Evolutionary conservation across 345 rosid species (phyloP).

Genomic region (Laguncularia racemosa): DNA sequence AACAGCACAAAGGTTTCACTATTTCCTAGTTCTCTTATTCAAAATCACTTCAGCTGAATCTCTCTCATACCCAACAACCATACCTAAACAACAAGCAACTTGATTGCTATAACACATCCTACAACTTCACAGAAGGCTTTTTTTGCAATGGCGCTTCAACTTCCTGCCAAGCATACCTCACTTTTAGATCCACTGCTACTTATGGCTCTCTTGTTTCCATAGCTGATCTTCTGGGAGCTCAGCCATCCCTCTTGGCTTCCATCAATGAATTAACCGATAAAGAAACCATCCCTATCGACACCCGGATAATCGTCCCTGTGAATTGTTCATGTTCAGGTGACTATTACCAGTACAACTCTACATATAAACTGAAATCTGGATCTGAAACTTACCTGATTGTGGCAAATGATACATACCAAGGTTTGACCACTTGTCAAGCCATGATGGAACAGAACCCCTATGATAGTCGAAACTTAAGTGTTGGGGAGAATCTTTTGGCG

Average conservation of each 20-base stretch:
- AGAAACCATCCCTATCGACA: slow-evolving; percentile 20
- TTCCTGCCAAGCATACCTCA: slow-evolving; percentile 64
- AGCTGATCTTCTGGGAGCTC: slow-evolving; percentile 29
- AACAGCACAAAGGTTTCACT: not conserved
- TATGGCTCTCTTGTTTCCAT: slow-evolving; percentile 36
- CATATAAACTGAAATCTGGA: slow-evolving; percentile 18
- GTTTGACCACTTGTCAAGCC: slow-evolving; percentile 86
- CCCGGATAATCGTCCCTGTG: slow-evolving; percentile 43
- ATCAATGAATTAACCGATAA: slow-evolving; percentile 42
- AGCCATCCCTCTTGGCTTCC: slow-evolving; percentile 35
- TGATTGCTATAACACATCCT: slow-evolving; percentile 15
- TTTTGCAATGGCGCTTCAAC: slow-evolving; percentile 33
- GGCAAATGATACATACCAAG: slow-evolving; percentile 81
- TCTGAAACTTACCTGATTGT: slow-evolving; percentile 38
- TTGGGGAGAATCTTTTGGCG: slow-evolving; percentile 23
- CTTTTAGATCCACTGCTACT: slow-evolving; percentile 51
- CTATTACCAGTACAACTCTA: slow-evolving; percentile 65
- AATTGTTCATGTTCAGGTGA: slow-evolving; percentile 50
- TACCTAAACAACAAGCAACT: slow-evolving; percentile 60
- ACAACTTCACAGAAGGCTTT: slow-evolving; percentile 42
- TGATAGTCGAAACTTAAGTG: slow-evolving; percentile 11
- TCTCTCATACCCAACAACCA: slow-evolving; percentile 38
- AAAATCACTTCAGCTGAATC: not conserved
- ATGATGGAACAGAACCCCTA: slow-evolving; percentile 54
- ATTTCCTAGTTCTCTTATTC: not conserved